Evolutionary conservation across 1,139 yeast genomes (phyloP), one percentile per base, ranked within the genome.

Genomic region (Protomyces gravidus): DNA sequence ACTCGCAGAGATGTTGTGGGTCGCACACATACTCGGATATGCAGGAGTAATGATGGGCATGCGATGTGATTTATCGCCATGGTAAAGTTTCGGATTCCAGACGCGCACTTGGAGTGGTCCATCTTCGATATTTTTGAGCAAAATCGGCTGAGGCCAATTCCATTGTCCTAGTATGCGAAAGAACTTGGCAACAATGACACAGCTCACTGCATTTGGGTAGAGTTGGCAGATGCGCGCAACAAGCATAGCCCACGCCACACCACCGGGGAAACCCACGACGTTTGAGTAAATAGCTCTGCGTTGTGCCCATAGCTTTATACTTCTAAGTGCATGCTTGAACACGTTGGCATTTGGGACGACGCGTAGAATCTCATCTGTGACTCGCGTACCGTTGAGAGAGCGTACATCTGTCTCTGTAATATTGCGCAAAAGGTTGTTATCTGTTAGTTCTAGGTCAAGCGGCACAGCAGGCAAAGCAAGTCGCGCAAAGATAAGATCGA

Each of bases 1-100:
- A 0, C 97, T 89, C 19, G 80, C 80, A 0, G 95, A 85, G 48
- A 92, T 90, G 71, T 92, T 92, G 70, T 92, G 99, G 0, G 99
- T 92, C 0, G 99, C 97, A 73, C 99, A 92, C 98, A 92, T 92
- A 0, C 97, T 89, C 0, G 99, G 99, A 69, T 92, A 92, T 0
- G 98, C 97, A 0, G 99, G 99, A 0, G 99, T 92, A 59, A 92
- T 92, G n/a, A 92, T 96, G 0, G 99, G 99, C 98, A 92, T 94
- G 66, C 84, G 78, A 72, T 92, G 99, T 33, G 82, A 83, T 62
- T 95, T 80, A 70, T 92, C 99, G 66, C 82, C 87, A 1, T 90
- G 84, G 68, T 92, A 92, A 3, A 92, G 74, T 65, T 86, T 80
- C 5, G 99, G 99, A 69, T 92, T 92, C 99, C 99, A 92, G 3